Conservation (phyloP, 306 rosid species). For the Sophora flavescens region DNA sequence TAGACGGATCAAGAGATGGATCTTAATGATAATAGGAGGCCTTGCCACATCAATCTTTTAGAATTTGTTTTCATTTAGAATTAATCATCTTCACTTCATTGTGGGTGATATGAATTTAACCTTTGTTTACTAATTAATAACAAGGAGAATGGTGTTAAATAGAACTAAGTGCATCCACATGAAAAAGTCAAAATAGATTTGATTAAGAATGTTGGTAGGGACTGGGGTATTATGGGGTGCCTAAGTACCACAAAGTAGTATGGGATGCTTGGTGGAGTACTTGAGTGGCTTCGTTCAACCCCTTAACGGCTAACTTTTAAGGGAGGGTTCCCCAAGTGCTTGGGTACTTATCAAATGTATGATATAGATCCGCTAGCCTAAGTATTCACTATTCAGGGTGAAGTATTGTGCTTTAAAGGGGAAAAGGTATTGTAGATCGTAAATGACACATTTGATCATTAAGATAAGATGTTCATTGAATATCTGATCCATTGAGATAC, state of each 20-base stretch:
- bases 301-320: too few relatives aligned
- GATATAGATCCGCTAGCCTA: background rate
- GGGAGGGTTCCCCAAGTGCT: too few relatives aligned
- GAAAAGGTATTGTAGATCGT: background rate
- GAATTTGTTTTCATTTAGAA: background rate
- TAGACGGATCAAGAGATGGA: background rate
- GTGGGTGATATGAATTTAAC: slow-evolving; percentile 19
- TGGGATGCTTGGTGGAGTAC: too few relatives aligned
- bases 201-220: background rate
- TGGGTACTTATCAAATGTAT: background rate
- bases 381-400: background rate
- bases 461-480: background rate
- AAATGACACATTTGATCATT: background rate
- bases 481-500: slow-evolving; percentile 18
- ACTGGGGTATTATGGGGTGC: too few relatives aligned
- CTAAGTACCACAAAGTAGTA: too few relatives aligned
- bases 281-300: too few relatives aligned
- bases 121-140: background rate
- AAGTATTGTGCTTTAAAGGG: background rate
- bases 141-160: slow-evolving; percentile 1
- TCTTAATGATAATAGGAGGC: slow-evolving; percentile 15
- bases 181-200: slow-evolving; percentile 14
- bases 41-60: background rate
- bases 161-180: slow-evolving; percentile 27
- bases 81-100: slow-evolving; percentile 19